phyloP scores from a whole-genome alignment of 1,139 yeast species.

The Meyerozyma guilliermondii region DNA sequence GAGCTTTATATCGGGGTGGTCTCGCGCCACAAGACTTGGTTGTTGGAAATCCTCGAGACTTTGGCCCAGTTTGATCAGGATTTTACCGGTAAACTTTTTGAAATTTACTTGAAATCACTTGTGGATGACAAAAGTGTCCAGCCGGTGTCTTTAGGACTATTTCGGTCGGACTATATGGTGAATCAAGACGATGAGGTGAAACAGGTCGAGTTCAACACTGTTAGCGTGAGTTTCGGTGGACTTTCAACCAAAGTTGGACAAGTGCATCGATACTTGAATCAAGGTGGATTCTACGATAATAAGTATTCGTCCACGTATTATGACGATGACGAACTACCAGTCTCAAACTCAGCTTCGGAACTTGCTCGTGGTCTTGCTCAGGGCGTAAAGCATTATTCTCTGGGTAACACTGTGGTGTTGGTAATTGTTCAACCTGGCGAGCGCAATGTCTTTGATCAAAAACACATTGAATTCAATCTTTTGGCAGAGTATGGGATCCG shows the following conservation, averaged over 20 bases:
- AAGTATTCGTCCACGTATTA: constrained; percentile 36
- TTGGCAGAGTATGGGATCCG: constrained; percentile 51
- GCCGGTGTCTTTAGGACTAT: constrained; percentile 72
- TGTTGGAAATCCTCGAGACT: constrained; percentile 48
- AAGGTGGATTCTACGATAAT: constrained; percentile 47
- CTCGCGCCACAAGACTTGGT: constrained; percentile 50
- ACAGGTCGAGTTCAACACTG: constrained; percentile 94
- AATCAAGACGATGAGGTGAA: constrained; percentile 55
- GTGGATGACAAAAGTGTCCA: constrained; percentile 31
- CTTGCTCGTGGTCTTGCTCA: constrained; percentile 69
- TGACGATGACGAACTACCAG: constrained; percentile 50
- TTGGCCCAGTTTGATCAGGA: constrained; percentile 60
- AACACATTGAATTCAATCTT: constrained; percentile 71
- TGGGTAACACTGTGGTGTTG: constrained; percentile 49
- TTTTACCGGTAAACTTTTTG: constrained; percentile 77
- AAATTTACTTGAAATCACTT: constrained; percentile 46
- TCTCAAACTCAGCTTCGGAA: constrained; percentile 56
- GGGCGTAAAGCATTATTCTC: constrained; percentile 55
- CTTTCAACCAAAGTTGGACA: constrained; percentile 75
- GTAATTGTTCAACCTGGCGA: constrained; percentile 83
- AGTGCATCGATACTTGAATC: constrained; percentile 64
- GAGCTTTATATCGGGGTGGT: constrained; percentile 68
- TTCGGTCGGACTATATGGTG: constrained; percentile 87
- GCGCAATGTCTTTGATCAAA: constrained; percentile 86
- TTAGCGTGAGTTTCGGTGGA: constrained; percentile 93